A percentile compares a stretch with the other conserved stretches of the same genome.
Evolutionary conservation across 352 stramenopile species (phyloP).

Genomic region (Phytopythium cucurbitacearum): DNA sequence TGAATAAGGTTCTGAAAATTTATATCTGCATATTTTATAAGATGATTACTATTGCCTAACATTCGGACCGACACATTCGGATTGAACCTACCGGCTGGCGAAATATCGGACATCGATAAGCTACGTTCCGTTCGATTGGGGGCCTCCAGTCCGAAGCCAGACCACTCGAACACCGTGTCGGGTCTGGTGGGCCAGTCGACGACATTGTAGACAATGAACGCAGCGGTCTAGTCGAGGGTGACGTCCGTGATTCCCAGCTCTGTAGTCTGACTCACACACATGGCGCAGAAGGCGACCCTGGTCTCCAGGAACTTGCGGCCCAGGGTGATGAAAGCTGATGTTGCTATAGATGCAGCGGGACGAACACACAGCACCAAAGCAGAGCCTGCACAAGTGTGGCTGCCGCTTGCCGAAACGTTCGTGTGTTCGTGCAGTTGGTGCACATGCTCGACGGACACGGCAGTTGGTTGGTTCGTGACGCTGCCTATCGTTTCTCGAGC

Average conservation of each 20-base stretch:
- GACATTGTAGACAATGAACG: constrained; percentile 1
- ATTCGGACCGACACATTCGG: too few relatives aligned
- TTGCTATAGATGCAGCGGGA: constrained; percentile 3
- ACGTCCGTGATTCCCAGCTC: constrained; percentile 11
- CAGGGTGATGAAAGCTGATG: constrained; percentile 8
- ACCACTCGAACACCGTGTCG: constrained; percentile 8
- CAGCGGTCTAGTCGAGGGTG: background rate
- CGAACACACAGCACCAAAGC: constrained; percentile 1
- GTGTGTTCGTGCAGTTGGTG: too few relatives aligned
- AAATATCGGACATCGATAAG: too few relatives aligned
- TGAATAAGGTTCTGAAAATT: too few relatives aligned
- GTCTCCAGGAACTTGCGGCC: constrained; percentile 12
- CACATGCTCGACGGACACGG: background rate
- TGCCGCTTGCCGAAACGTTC: too few relatives aligned
- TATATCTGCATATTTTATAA: too few relatives aligned
- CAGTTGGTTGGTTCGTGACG: constrained; percentile 12
- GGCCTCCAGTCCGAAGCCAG: background rate
- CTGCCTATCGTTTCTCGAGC: constrained; percentile 15
- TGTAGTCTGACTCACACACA: constrained; percentile 16
- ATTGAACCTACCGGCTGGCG: too few relatives aligned
- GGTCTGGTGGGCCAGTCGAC: constrained; percentile 18
- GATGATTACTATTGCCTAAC: too few relatives aligned
- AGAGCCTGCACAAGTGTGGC: background rate
- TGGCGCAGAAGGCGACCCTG: constrained; percentile 14
- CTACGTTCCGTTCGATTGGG: too few relatives aligned